Evolutionary conservation across 2,329 filamentous ascomycete genomes (phyloP), one percentile per base, ranked within the genome.

Genomic region (Penicillium sp.): DNA sequence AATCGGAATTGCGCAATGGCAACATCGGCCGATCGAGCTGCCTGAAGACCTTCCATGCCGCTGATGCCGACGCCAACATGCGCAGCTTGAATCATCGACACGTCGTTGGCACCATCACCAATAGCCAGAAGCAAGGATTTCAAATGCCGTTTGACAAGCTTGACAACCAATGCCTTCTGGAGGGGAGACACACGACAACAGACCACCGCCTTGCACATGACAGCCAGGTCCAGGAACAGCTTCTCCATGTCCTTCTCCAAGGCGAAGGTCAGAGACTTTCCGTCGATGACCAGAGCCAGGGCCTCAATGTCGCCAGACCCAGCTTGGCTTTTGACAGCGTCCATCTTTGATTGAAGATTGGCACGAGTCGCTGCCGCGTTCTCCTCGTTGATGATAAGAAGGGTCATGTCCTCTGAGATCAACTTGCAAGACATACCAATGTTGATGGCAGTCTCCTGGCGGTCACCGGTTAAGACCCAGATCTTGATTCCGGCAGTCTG

Each of bases 371-470:
- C 90, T 38, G 84, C 82, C 14, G 92, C 84, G 51, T 81, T 84
- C 69, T 98, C 93, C 73, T 99, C 95, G 71, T 99, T 99, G 71
- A 99, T 85, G 68, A 99, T 97, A 56, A 99, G 81, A 11, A 99
- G 84, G 72, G 95, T 96, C 95, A 99, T 99, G 70, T 99, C 96
- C 77, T 99, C 95, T 67, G 92, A 96, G 61, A 99, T 91, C 52
- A 99, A 85, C 79, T 98, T 98, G 80, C 95, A 99, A 75, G 92
- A 97, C 95, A 99, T 99, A 65, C 96, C 95, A 67, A 99, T 99
- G 76, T 99, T 99, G 84, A 99, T 99, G 58, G 95, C 95, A 31
- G 95, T 99, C 78, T 99, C 95, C 78, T 99, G 96, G 70, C 95
- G 87, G 81, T 99, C 95, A 69, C 95, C 95, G 41, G 95, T 99